A percentile compares a stretch with the other conserved stretches of the same genome.
phyloP scores from a whole-genome alignment of 305 asterid genomes.

The Euphrasia arctica region DNA sequence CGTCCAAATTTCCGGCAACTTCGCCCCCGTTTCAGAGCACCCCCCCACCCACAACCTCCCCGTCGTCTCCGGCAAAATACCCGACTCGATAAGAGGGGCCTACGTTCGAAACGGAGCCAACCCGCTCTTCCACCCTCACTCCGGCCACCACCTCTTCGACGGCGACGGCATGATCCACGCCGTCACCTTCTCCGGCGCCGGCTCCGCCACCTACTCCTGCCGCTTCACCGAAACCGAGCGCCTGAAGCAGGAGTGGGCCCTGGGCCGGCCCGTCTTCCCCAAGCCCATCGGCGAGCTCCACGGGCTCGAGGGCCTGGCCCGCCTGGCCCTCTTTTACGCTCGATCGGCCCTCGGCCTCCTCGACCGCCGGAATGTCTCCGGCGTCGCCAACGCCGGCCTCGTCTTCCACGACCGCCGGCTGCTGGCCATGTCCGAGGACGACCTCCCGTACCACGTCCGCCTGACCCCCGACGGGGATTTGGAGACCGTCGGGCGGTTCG shows the following conservation, averaged over 20 bases:
- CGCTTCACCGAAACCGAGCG: conserved; percentile 43
- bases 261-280: conserved; percentile 44
- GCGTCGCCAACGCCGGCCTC: conserved; percentile 49
- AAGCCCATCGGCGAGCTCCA: conserved; percentile 49
- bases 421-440: conserved; percentile 51
- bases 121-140: conserved; percentile 40
- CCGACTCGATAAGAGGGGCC: conserved; percentile 33
- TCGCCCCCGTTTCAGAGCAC: conserved; percentile 86
- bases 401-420: conserved; percentile 36
- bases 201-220: conserved; percentile 39
- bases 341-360: conserved; percentile 37
- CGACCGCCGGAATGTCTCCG: conserved; percentile 38
- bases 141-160: conserved; percentile 55
- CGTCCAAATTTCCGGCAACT: conserved; percentile 82
- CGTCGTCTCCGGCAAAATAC: conserved; percentile 35
- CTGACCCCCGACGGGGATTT: conserved; percentile 35
- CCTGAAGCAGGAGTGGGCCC: conserved; percentile 35
- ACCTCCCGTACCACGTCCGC: conserved; percentile 45
- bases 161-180: conserved; percentile 60
- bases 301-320: conserved; percentile 45
- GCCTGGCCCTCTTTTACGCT: conserved; percentile 36
- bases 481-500: conserved; percentile 33
- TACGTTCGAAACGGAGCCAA: conserved; percentile 54
- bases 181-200: conserved; percentile 23
- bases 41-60: conserved; percentile 44